Evolutionary conservation across 1,284 basidiomycete genomes (phyloP), one percentile per base, ranked within the genome.

Genomic region (Quambalaria eucalypti): DNA sequence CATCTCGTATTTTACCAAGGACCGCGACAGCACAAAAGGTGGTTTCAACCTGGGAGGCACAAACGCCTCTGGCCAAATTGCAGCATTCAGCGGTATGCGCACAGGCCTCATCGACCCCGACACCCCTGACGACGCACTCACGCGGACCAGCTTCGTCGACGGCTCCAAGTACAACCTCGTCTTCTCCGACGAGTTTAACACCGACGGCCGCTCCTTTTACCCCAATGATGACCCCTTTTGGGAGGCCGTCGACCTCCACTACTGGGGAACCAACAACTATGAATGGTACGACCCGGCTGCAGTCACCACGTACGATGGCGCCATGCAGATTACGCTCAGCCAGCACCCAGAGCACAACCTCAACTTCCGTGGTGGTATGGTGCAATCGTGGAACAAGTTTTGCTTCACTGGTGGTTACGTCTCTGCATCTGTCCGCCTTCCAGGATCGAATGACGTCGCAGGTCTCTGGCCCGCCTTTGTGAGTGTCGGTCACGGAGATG

Each of bases 361-460:
- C 59, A 77, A 87, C 66, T 73, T 74, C 62, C 68, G 81, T 81
- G 9, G 90, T 31, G 81, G 79, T 25, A 79, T 80, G 77, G 62
- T 81, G 10, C 78, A 78, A 53, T 74, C 76, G 0, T 81, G 88
- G 88, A 90, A 90, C 76, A 90, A 95, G 76, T 87, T 96, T 59
- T 95, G 92, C 78, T 96, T 93, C 77, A 93, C 86, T 2, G 89
- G 88, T 0, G 92, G 90, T 1, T 90, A 90, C 72, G 80, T 96
- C 54, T 89, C 92, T 74, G 83, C 53, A 2, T 56, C 64, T 4
- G 84, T 91, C n/a, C 82, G 81, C n/a, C 78, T 96, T 7, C 92
- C 93, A 0, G 93, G 92, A 0, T 77, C 78, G 16, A 83, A 81
- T 67, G 80, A 80, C 54, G 70, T 76, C 5, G 69, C 76, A n/a